Conservation (phyloP, 352 stramenopile species). For the Phytophthora parvispora region DNA sequence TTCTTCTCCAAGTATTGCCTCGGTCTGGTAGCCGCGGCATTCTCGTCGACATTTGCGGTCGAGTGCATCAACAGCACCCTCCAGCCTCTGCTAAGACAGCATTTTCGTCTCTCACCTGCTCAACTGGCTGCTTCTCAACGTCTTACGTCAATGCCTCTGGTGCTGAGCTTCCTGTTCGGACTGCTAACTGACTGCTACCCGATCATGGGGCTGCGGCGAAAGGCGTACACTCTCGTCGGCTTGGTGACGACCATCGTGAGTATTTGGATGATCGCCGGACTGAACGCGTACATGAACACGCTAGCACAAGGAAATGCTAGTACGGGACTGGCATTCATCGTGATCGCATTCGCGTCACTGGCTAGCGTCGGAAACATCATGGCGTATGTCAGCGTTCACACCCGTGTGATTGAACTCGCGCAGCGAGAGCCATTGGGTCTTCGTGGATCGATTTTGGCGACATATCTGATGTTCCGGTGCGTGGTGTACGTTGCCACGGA, state of each 20-base stretch:
- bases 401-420: slow-evolving; percentile 51
- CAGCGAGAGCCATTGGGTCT: slow-evolving; percentile 47
- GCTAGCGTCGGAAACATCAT: slow-evolving; percentile 44
- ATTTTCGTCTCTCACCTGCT: slow-evolving; percentile 29
- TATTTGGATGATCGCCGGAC: slow-evolving; percentile 34
- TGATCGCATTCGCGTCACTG: slow-evolving; percentile 34
- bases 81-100: slow-evolving; percentile 37
- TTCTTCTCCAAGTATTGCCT: slow-evolving; percentile 49
- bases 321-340: slow-evolving; percentile 14
- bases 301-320: slow-evolving; percentile 8
- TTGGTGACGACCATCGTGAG: slow-evolving; percentile 34
- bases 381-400: slow-evolving; percentile 48
- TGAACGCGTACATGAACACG: slow-evolving; percentile 34
- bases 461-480: slow-evolving; percentile 50
- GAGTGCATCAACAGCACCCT: slow-evolving; percentile 34
- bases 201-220: slow-evolving; percentile 80
- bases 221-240: slow-evolving; percentile 81
- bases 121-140: slow-evolving; percentile 35
- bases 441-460: slow-evolving; percentile 50
- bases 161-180: slow-evolving; percentile 84
- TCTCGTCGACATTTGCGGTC: slow-evolving; percentile 48
- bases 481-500: slow-evolving; percentile 30
- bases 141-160: slow-evolving; percentile 68
- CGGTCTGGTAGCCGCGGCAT: slow-evolving; percentile 48
- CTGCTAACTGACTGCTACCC: slow-evolving; percentile 83